These are phyloP conservation scores for Obelidium mucronatum DNA, from an alignment of 192 early-diverging fungal species.

Conservation along the genomic window DNA sequence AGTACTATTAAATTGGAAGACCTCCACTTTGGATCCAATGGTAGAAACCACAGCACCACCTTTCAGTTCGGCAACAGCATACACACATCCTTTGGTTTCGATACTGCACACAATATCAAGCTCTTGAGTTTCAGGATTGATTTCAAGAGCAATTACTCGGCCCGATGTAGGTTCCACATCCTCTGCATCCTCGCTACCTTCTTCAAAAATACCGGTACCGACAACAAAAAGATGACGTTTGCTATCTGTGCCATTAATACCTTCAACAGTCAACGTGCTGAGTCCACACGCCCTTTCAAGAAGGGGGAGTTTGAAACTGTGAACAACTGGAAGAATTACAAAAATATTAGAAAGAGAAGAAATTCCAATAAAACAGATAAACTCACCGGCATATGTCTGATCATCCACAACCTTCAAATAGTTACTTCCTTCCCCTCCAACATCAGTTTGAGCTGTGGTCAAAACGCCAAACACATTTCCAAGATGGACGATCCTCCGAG, in stretches of 20 bases:
- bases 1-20: background rate
- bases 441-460: too few relatives aligned
- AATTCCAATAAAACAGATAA: background rate
- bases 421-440: slow-evolving; percentile 51
- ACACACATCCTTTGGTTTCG: slow-evolving; percentile 71
- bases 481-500: slow-evolving; percentile 73
- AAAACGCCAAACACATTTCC: slow-evolving; percentile 67
- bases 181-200: background rate
- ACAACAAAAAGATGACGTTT: background rate
- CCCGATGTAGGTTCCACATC: slow-evolving; percentile 70
- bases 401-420: slow-evolving; percentile 76
- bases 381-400: slow-evolving; percentile 74
- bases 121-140: slow-evolving; percentile 24
- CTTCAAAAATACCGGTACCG: background rate
- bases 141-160: slow-evolving; percentile 72
- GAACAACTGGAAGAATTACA: slow-evolving; percentile 33
- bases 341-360: background rate
- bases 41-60: slow-evolving; percentile 65
- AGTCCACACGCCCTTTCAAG: slow-evolving; percentile 29
- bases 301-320: slow-evolving; percentile 47
- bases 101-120: slow-evolving; percentile 13
- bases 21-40: background rate
- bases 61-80: slow-evolving; percentile 69
- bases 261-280: slow-evolving; percentile 31
- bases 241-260: background rate